phyloP scores from a whole-genome alignment of 208 protist species.

The Crithidia fasciculata region DNA sequence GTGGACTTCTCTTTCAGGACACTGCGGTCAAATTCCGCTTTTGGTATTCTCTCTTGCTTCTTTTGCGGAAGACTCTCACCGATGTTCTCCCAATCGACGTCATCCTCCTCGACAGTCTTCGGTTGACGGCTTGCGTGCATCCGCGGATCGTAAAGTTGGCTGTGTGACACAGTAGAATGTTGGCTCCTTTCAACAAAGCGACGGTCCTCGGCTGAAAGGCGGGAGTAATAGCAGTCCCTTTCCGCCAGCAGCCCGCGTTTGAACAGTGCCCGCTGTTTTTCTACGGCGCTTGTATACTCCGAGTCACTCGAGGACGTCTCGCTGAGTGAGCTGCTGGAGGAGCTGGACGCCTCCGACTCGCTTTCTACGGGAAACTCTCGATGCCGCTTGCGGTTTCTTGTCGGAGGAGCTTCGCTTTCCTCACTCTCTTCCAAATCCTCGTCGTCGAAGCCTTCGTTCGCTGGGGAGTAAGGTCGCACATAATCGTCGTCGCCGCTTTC shows the following conservation, averaged over 20 bases:
- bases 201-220: conserved; percentile 50
- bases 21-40: neutral
- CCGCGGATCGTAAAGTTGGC: conserved; percentile 48
- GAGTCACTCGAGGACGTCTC: conserved; percentile 14
- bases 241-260: conserved; percentile 39
- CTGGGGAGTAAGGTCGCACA: conserved; percentile 25
- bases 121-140: conserved; percentile 7
- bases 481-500: conserved; percentile 24
- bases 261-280: conserved; percentile 23
- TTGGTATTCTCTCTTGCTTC: neutral
- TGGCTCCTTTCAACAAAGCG: conserved; percentile 33
- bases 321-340: neutral
- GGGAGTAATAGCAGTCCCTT: conserved; percentile 35
- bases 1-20: neutral
- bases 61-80: conserved; percentile 24
- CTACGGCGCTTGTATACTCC: conserved; percentile 10
- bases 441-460: conserved; percentile 13
- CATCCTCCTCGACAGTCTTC: conserved; percentile 8
- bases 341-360: neutral
- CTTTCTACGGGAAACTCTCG: neutral
- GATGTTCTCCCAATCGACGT: conserved; percentile 51
- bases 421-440: conserved; percentile 20
- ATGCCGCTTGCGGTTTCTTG: neutral
- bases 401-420: neutral
- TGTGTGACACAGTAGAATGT: conserved; percentile 11